Evolutionary conservation across 768 basidiomycete species (phyloP).

Genomic region (Leccinum longicurvipes): DNA sequence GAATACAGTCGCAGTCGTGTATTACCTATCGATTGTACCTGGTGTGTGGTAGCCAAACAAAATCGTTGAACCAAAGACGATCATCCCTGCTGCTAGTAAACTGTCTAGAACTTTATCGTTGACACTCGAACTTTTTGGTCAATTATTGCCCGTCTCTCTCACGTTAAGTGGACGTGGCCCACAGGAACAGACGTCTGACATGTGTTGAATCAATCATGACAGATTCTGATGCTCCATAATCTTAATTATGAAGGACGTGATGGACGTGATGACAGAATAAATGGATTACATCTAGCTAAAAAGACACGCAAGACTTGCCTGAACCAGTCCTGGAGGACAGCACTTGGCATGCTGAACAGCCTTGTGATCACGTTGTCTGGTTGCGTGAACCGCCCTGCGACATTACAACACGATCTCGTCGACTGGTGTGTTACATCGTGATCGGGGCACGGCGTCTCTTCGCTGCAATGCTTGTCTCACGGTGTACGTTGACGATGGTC

Average conservation of each 20-base stretch:
- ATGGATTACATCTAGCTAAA: neutral
- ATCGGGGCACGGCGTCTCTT: slow-evolving; percentile 64
- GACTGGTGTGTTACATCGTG: slow-evolving; percentile 41
- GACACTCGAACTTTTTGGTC: neutral
- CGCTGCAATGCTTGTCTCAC: slow-evolving; percentile 38
- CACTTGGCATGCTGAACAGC: neutral
- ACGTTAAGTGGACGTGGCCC: neutral
- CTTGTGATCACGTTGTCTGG: neutral
- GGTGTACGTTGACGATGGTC: slow-evolving; percentile 13
- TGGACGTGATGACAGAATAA: neutral
- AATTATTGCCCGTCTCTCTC: neutral
- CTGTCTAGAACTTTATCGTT: neutral
- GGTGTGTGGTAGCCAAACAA: neutral
- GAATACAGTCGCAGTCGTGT: slow-evolving; percentile 1
- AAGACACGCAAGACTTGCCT: neutral
- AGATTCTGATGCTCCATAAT: neutral
- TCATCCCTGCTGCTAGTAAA: neutral
- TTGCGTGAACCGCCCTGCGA: slow-evolving; percentile 57
- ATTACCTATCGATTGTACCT: slow-evolving; percentile 5
- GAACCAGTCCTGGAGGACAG: neutral
- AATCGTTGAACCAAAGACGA: neutral
- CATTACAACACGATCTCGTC: slow-evolving; percentile 57
- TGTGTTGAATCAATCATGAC: neutral
- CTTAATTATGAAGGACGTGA: neutral
- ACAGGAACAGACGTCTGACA: neutral